phyloP scores from a whole-genome alignment of 2,329 filamentous ascomycete genomes.

The Claviceps sp. region DNA sequence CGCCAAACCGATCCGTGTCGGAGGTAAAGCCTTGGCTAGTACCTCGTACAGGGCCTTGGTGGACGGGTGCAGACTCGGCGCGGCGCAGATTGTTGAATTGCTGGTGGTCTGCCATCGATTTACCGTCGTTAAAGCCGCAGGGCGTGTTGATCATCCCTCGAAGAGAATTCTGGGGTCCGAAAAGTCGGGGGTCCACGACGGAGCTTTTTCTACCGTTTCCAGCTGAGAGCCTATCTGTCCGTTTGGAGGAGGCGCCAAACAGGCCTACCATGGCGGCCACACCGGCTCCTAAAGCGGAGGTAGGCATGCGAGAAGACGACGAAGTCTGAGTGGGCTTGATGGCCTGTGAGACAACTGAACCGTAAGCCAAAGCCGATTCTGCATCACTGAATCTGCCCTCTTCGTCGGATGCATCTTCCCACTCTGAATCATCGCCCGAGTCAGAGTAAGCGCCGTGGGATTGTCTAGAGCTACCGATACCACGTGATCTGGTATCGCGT shows the following conservation, averaged over 20 bases:
- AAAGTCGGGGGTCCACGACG: constrained; percentile 43
- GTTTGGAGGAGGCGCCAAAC: neutral
- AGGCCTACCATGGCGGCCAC: constrained; percentile 3
- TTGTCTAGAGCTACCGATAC: constrained; percentile 27
- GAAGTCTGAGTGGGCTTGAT: constrained; percentile 8
- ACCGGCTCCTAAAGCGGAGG: constrained; percentile 17
- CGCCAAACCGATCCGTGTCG: constrained; percentile 51
- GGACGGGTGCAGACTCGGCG: constrained; percentile 11
- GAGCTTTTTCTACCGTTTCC: constrained; percentile 27
- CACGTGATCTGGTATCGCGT: constrained; percentile 21
- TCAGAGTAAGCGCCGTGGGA: constrained; percentile 15
- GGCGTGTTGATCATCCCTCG: constrained; percentile 37
- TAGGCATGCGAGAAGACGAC: constrained; percentile 7
- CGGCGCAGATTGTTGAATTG: constrained; percentile 11
- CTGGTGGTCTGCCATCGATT: constrained; percentile 14
- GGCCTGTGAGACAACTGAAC: constrained; percentile 14
- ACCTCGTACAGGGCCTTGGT: constrained; percentile 35
- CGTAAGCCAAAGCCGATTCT: constrained; percentile 27
- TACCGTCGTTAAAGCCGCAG: constrained; percentile 36
- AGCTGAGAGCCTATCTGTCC: constrained; percentile 6
- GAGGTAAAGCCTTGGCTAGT: constrained; percentile 54
- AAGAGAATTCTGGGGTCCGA: constrained; percentile 49
- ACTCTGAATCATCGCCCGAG: constrained; percentile 36
- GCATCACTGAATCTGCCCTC: constrained; percentile 23
- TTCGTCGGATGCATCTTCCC: constrained; percentile 42